Evolutionary conservation across 2,329 filamentous ascomycete genomes (phyloP).

Genomic region (Lachnellula arida): DNA sequence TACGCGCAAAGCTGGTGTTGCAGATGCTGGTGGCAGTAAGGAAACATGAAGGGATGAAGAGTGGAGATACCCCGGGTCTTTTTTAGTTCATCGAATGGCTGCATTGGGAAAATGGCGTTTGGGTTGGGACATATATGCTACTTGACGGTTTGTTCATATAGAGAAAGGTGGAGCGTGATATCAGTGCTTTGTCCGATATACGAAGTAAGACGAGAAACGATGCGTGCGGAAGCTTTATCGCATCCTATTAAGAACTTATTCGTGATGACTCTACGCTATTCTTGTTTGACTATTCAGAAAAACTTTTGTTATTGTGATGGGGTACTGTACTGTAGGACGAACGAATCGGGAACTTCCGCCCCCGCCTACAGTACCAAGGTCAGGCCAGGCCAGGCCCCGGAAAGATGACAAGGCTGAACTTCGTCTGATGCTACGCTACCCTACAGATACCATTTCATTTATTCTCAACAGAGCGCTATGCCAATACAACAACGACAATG

Average conservation of each 20-base stretch:
- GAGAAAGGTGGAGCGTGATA: background rate
- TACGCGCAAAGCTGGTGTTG: constrained; percentile 11
- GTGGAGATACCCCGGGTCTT: constrained; percentile 18
- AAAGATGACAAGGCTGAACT: background rate
- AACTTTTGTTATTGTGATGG: too few species aligned
- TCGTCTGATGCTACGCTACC: too few species aligned
- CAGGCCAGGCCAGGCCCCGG: too few species aligned
- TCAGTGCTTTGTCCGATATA: background rate
- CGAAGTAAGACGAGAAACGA: background rate
- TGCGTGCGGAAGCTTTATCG: background rate
- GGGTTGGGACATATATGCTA: background rate
- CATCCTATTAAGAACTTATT: background rate
- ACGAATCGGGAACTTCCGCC: too few species aligned
- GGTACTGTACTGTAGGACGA: too few species aligned
- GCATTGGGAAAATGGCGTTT: constrained; percentile 20
- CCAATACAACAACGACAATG: constrained; percentile 16
- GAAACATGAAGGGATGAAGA: background rate
- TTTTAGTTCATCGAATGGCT: constrained; percentile 11
- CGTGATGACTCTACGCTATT: too few species aligned
- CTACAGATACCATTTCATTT: too few species aligned
- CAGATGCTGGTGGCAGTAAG: background rate
- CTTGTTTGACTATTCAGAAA: too few species aligned
- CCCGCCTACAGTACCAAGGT: too few species aligned
- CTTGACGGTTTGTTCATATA: background rate
- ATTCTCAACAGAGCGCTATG: background rate